Conservation (phyloP, 78 protist species). For the Pigoraptor vietnamica region DNA sequence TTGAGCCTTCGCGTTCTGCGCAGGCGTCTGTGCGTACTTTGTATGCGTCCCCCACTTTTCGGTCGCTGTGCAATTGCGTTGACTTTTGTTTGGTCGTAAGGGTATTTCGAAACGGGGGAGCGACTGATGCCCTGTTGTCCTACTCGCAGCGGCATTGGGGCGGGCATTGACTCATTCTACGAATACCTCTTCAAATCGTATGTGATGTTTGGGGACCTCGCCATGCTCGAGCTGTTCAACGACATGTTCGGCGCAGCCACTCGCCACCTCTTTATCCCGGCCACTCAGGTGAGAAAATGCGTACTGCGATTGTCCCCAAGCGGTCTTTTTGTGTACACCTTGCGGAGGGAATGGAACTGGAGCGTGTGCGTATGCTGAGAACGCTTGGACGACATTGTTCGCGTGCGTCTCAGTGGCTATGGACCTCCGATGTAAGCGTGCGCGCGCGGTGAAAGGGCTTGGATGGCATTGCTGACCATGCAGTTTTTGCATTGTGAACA, state of each 20-base stretch:
- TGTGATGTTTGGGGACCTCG: neutral
- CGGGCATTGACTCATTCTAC: conserved; percentile 76
- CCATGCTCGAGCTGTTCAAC: neutral
- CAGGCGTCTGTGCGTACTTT: neutral
- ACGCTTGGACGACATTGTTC: too few relatives aligned
- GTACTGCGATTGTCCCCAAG: neutral
- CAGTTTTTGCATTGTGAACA: too few relatives aligned
- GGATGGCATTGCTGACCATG: too few relatives aligned
- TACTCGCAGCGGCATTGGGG: conserved; percentile 67
- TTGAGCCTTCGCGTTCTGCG: conserved; percentile 6
- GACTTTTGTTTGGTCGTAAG: neutral
- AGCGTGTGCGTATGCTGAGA: neutral
- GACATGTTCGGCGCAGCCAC: neutral
- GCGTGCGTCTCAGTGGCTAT: too few relatives aligned
- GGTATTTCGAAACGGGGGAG: neutral
- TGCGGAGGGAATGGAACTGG: neutral
- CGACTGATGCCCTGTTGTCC: neutral
- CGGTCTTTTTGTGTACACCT: neutral
- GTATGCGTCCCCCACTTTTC: neutral
- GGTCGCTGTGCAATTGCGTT: neutral
- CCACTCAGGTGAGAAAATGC: neutral
- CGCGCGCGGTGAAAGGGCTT: too few relatives aligned
- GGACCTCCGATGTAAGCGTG: too few relatives aligned
- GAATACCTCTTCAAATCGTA: conserved; percentile 80
- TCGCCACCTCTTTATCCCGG: neutral